phyloP scores from a whole-genome alignment of 2,329 filamentous ascomycete species.

The Aphanocladium album region DNA sequence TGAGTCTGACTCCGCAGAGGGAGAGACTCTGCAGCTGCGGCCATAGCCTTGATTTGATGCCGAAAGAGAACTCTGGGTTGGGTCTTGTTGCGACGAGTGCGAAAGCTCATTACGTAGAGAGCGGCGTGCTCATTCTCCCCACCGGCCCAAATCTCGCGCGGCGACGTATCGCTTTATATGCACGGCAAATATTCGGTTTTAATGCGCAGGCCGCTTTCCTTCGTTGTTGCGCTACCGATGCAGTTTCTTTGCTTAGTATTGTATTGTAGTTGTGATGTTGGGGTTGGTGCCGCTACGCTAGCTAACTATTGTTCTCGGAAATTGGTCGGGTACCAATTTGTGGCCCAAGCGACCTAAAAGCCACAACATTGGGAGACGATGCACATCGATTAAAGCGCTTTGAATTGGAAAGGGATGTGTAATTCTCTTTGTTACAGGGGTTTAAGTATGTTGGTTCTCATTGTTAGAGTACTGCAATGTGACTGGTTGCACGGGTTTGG shows the following conservation, averaged over 20 bases:
- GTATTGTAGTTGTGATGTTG: constrained; percentile 7
- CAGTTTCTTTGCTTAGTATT: not conserved
- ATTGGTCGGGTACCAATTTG: constrained; percentile 19
- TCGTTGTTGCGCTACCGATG: not conserved
- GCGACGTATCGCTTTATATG: not conserved
- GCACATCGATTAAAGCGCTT: not conserved
- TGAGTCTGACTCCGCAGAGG: not conserved
- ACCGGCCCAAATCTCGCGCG: not conserved
- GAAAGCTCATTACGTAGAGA: constrained; percentile 12
- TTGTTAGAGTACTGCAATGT: not conserved
- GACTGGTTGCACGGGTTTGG: not conserved
- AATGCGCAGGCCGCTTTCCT: not conserved
- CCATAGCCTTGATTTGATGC: constrained; percentile 10
- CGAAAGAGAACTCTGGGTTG: constrained; percentile 9
- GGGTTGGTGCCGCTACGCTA: not conserved
- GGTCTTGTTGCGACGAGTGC: constrained; percentile 6
- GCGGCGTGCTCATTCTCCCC: not conserved
- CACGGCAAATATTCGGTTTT: not conserved
- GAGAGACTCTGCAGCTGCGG: constrained; percentile 3
- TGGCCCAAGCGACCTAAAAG: not conserved
- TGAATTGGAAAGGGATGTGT: not conserved
- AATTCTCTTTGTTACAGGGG: not conserved
- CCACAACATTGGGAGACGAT: not conserved
- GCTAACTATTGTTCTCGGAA: constrained; percentile 20
- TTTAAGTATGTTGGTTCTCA: not conserved